Evolutionary conservation across 2,329 filamentous ascomycete genomes (phyloP).

Genomic region (Colletotrichum lentis): DNA sequence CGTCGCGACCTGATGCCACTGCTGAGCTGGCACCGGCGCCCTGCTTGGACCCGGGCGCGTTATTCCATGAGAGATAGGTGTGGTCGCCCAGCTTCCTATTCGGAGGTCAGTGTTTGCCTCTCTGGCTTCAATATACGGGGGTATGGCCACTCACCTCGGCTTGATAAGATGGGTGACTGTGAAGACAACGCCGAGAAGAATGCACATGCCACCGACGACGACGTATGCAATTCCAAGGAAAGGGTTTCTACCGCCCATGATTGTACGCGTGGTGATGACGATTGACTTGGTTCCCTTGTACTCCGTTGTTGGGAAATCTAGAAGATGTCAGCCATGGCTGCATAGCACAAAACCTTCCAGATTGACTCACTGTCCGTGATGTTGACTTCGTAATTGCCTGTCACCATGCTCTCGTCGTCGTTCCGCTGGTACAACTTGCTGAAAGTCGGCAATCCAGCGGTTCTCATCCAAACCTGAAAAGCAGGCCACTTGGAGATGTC

Average conservation of each 20-base stretch:
- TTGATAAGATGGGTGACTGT: conserved; percentile 90
- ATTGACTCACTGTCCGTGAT: conserved; percentile 78
- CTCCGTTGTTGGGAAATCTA: conserved; percentile 80
- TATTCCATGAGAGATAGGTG: conserved; percentile 96
- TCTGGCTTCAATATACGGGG: conserved; percentile 10
- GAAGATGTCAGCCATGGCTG: neutral
- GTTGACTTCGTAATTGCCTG: conserved; percentile 78
- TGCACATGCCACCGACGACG: conserved; percentile 91
- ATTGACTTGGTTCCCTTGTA: conserved; percentile 92
- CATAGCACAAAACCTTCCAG: neutral
- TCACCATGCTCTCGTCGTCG: conserved; percentile 70
- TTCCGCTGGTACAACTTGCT: conserved; percentile 92
- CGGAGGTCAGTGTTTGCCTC: conserved; percentile 11
- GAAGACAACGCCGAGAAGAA: conserved; percentile 87
- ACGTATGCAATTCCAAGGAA: conserved; percentile 97
- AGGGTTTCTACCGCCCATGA: conserved; percentile 93
- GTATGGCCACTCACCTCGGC: conserved; percentile 68
- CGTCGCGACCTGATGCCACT: conserved; percentile 65
- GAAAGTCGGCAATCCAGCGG: conserved; percentile 90
- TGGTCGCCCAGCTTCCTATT: conserved; percentile 94
- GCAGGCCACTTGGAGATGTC: conserved; percentile 78
- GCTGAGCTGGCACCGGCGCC: conserved; percentile 53
- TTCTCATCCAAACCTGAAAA: conserved; percentile 99
- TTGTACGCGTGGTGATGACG: conserved; percentile 85
- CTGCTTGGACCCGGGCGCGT: conserved; percentile 57